These are phyloP conservation scores for Moniliella sp. DNA, from an alignment of 1,284 basidiomycete genomes.

Conservation along the genomic window DNA sequence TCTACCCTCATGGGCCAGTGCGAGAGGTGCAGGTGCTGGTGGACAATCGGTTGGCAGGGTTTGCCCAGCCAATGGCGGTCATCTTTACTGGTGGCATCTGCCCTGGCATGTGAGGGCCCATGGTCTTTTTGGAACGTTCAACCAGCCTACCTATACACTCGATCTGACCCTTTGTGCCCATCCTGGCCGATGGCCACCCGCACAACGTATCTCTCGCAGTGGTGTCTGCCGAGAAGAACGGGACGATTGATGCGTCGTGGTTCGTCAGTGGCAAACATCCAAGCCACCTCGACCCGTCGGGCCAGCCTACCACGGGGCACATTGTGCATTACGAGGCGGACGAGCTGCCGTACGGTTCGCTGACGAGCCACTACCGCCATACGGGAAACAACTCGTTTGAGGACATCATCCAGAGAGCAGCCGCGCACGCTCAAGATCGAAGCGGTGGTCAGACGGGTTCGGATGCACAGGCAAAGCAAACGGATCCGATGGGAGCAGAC, in stretches of 20 bases:
- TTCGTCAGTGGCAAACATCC: conserved; percentile 52
- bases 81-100: conserved; percentile 62
- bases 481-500: no score
- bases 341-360: conserved; percentile 1
- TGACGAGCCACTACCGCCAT: not conserved
- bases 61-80: conserved; percentile 53
- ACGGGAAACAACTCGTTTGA: no score
- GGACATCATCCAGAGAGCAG: not conserved
- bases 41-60: conserved; percentile 53
- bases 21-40: conserved; percentile 56
- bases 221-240: conserved; percentile 48
- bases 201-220: conserved; percentile 53
- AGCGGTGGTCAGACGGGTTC: not conserved
- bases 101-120: conserved; percentile 54
- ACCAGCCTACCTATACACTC: conserved; percentile 54
- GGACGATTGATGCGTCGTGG: conserved; percentile 50
- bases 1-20: conserved; percentile 40
- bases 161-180: conserved; percentile 57
- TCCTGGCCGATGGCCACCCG: conserved; percentile 47
- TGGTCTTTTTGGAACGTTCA: conserved; percentile 53
- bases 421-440: not conserved
- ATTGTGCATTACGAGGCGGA: not conserved
- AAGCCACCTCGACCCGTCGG: conserved; percentile 21
- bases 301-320: conserved; percentile 8
- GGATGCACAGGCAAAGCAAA: no score